Conservation (phyloP, 164 flowering plant genomes). For the Taxillus chinensis region DNA sequence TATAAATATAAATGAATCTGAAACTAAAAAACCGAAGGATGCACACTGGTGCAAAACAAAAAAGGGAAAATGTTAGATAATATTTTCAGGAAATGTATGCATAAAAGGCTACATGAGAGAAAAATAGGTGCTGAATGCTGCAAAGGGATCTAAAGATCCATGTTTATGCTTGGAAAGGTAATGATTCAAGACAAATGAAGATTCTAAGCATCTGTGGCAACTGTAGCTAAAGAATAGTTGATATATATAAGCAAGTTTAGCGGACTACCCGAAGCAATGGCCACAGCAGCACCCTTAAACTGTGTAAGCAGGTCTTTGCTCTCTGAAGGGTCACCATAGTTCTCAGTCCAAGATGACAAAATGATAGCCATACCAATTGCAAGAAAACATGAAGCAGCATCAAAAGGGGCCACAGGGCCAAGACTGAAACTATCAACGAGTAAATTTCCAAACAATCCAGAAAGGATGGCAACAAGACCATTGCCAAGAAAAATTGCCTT, state of each 20-base stretch:
- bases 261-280: slow-evolving; percentile 81
- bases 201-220: no score
- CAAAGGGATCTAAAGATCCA: no score
- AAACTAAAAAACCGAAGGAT: no score
- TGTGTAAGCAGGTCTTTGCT: slow-evolving; percentile 85
- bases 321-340: slow-evolving; percentile 92
- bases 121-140: no score
- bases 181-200: background rate
- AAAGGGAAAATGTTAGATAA: no score
- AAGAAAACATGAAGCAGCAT: slow-evolving; percentile 90
- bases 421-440: slow-evolving; percentile 62
- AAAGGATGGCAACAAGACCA: slow-evolving; percentile 80
- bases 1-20: no score
- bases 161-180: no score
- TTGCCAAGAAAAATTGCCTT: slow-evolving; percentile 93
- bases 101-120: no score
- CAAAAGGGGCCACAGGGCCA: slow-evolving; percentile 95
- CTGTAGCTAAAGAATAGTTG: no score
- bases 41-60: no score
- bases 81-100: no score
- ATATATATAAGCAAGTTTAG: slow-evolving; percentile 1
- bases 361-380: slow-evolving; percentile 88
- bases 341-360: slow-evolving; percentile 81
- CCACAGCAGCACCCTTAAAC: slow-evolving; percentile 84
- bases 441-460: slow-evolving; percentile 82